A percentile compares a stretch with the other conserved stretches of the same genome.
Evolutionary conservation across 2,329 filamentous ascomycete species (phyloP).

Genomic region (Aspergillus phoenicis): DNA sequence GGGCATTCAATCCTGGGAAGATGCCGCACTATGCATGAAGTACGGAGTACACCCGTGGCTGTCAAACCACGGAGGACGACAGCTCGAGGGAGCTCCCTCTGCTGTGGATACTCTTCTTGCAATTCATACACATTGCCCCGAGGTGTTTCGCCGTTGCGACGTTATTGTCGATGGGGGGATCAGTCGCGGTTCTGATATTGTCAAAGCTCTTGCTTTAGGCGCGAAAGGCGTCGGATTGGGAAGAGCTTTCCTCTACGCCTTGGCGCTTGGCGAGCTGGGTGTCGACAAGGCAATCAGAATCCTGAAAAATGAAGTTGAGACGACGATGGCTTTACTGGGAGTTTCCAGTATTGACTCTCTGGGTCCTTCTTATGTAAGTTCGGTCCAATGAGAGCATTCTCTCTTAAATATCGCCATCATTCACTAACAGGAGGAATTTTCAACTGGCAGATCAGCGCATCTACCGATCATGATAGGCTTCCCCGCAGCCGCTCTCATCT

Average conservation of each 20-base stretch:
- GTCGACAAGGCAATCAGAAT: conserved; percentile 9
- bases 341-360: conserved; percentile 3
- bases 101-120: conserved; percentile 6
- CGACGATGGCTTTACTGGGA: conserved; percentile 10
- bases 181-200: conserved; percentile 8
- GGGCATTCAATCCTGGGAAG: conserved; percentile 13
- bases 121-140: conserved; percentile 4
- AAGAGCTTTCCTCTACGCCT: conserved; percentile 4
- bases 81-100: conserved; percentile 10
- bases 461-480: no score
- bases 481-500: no score
- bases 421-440: no score
- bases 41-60: conserved; percentile 12
- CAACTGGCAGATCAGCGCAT: no score
- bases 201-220: conserved; percentile 10
- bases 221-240: conserved; percentile 9
- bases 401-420: no score
- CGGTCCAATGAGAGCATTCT: neutral
- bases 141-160: conserved; percentile 2
- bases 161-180: conserved; percentile 12
- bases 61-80: conserved; percentile 13
- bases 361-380: conserved; percentile 9
- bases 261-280: conserved; percentile 3
- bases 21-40: conserved; percentile 6
- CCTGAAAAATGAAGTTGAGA: conserved; percentile 10